Base-by-base conservation (phyloP, 768 basidiomycete species). In the Cyclocybe aegerita region DNA sequence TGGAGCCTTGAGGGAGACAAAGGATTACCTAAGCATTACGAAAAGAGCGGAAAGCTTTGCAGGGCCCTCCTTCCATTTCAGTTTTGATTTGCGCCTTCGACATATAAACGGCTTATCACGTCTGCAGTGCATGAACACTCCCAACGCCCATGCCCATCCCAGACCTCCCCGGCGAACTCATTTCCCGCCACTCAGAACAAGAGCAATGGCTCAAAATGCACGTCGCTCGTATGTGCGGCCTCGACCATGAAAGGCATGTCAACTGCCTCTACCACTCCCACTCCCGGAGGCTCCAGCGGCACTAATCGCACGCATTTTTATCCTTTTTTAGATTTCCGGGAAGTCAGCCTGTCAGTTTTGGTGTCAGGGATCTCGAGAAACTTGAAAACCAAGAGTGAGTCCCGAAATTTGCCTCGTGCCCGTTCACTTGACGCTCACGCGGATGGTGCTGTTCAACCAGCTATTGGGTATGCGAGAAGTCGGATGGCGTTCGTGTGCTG, bases 401-500 rank as follows among this genome's bases (percentile, higher is more conserved):
- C 29, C 14, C 42, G 14, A 48, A 37, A 23, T 36, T 36, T 42
- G 10, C 16, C 35, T 43, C 46, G 9, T n/a, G 10, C n/a, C 12
- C 14, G 31, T 40, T 32, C 10, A 29, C 35, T 39, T 53, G 32
- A 53, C 50, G 52, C 47, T 14, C 41, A 23, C 46, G 9, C 48
- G 39, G 38, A 16, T 38, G 6, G 34, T 53, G 42, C 32, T 37
- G 42, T 41, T 6, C 53, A 1, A 41, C 41, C 64, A 98, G 95
- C 65, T 99, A 90, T 69, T 99, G 96, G 96, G 97, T 99, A 38
- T 97, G 94, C 71, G 97, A 99, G 74, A 98, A 98, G 74, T 96
- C 93, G 9, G 97, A 98, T 64, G 97, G 97, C 9, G 66, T 99
- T 45, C 84, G 97, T 33, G 90, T 98, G 36, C 75, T 99, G 29